phyloP scores from a whole-genome alignment of 176 grass and related monocot species.

The Dendrocalamus sinicus region DNA sequence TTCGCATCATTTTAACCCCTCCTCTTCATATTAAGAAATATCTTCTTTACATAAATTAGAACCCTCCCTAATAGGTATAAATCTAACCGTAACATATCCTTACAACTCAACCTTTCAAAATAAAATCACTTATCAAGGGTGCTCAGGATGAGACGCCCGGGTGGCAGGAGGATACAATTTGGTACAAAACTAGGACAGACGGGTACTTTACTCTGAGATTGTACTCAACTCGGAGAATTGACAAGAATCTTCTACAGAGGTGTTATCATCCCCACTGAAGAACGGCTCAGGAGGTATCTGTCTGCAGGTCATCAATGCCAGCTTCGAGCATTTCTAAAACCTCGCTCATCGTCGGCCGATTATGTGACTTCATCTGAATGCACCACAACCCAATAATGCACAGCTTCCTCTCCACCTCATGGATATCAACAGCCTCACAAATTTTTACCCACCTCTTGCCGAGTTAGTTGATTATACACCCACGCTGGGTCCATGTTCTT shows the following conservation, averaged over 20 bases:
- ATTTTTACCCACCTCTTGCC: background rate
- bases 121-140: background rate
- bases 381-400: slow-evolving; percentile 50
- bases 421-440: slow-evolving; percentile 8
- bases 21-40: background rate
- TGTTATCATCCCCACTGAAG: slow-evolving; percentile 35
- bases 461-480: slow-evolving; percentile 34
- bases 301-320: background rate
- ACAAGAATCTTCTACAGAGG: background rate
- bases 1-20: too few relatives aligned
- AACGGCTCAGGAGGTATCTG: slow-evolving; percentile 45
- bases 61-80: background rate
- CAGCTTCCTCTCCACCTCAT: slow-evolving; percentile 53
- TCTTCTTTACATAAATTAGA: background rate
- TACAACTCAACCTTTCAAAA: background rate
- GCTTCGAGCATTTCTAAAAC: slow-evolving; percentile 56
- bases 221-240: background rate
- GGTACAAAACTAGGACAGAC: background rate
- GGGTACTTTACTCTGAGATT: slow-evolving; percentile 23
- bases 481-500: slow-evolving; percentile 29
- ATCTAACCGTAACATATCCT: background rate
- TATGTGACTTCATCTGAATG: slow-evolving; percentile 52
- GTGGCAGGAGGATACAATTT: background rate
- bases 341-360: slow-evolving; percentile 40
- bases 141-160: background rate